Conservation (phyloP, 768 basidiomycete genomes). For the Trametes punicea region DNA sequence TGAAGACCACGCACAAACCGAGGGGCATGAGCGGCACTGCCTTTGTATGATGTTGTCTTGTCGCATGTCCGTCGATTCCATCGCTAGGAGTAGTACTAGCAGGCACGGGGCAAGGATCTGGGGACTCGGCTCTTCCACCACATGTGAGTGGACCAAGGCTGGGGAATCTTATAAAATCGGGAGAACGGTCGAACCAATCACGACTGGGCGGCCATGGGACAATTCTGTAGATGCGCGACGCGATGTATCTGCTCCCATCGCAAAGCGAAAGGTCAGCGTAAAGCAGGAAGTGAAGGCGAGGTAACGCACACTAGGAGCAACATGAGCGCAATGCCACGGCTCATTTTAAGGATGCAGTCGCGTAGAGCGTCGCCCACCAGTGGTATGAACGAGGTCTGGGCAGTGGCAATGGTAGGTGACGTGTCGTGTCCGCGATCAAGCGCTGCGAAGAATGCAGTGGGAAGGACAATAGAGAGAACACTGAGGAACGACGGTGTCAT, state of each 20-base stretch:
- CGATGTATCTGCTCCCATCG: constrained; percentile 62
- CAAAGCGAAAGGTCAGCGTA: neutral
- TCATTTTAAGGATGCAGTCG: constrained; percentile 52
- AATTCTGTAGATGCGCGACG: constrained; percentile 64
- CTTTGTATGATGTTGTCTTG: constrained; percentile 9
- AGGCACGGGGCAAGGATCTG: too few species aligned
- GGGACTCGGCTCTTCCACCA: too few species aligned
- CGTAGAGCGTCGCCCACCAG: constrained; percentile 44
- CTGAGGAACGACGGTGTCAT: constrained; percentile 33
- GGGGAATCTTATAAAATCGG: too few species aligned
- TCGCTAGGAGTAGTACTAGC: too few species aligned
- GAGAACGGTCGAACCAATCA: too few species aligned
- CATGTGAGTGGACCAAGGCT: too few species aligned
- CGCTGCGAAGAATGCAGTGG: constrained; percentile 65
- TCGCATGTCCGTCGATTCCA: too few species aligned
- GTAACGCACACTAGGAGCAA: constrained; percentile 53
- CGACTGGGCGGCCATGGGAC: constrained; percentile 55
- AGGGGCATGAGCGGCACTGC: constrained; percentile 43
- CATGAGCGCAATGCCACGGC: constrained; percentile 62
- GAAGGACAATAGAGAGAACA: constrained; percentile 59
- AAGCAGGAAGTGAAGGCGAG: neutral
- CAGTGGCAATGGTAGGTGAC: constrained; percentile 13
- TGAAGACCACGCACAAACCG: constrained; percentile 50
- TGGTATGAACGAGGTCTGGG: constrained; percentile 14
- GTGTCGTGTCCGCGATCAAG: constrained; percentile 35